Evolutionary conservation across 2,329 filamentous ascomycete species (phyloP).

Genomic region (Colletotrichum destructivum): DNA sequence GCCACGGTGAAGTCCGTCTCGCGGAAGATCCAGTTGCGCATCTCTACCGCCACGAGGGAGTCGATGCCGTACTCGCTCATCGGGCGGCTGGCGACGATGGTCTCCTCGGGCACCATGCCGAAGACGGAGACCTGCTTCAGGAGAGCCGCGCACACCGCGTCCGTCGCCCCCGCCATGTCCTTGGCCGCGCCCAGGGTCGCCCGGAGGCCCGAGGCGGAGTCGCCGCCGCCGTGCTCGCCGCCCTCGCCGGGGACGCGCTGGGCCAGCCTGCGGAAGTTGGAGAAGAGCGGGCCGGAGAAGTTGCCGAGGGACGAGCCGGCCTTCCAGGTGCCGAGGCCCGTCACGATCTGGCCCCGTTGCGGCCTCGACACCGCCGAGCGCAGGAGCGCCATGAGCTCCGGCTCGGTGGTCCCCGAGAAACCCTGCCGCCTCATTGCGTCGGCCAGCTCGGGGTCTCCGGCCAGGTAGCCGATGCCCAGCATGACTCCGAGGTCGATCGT

Average conservation of each 20-base stretch:
- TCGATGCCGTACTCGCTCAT: constrained; percentile 48
- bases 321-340: constrained; percentile 35
- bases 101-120: constrained; percentile 43
- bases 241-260: constrained; percentile 10
- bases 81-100: constrained; percentile 45
- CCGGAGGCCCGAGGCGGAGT: background rate
- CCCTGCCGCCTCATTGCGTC: background rate
- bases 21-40: constrained; percentile 47
- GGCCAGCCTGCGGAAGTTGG: constrained; percentile 46
- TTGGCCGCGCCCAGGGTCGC: background rate
- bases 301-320: constrained; percentile 3
- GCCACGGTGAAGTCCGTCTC: constrained; percentile 5
- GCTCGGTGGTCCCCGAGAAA: background rate
- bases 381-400: constrained; percentile 11
- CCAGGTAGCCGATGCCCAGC: constrained; percentile 7
- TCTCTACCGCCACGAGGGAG: constrained; percentile 50
- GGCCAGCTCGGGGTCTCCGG: constrained; percentile 1
- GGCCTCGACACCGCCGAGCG: constrained; percentile 45
- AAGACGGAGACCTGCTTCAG: constrained; percentile 1
- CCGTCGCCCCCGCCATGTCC: background rate
- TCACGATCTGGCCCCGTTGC: constrained; percentile 42
- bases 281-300: constrained; percentile 51
- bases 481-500: constrained; percentile 45
- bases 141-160: background rate
- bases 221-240: background rate